phyloP scores from a whole-genome alignment of 148 eudicot species.

The Pharnaceum exiguum region DNA sequence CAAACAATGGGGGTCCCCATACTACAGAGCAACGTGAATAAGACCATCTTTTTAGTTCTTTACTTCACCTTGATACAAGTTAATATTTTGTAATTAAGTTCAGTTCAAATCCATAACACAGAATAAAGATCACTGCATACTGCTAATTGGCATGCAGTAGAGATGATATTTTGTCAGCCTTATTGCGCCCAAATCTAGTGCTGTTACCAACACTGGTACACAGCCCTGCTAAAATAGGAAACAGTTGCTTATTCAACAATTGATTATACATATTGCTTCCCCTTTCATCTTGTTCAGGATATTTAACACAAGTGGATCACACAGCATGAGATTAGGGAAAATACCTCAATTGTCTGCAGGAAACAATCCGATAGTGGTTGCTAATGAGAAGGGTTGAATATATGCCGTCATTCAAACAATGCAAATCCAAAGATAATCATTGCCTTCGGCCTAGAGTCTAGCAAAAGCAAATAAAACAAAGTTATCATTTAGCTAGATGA shows the following conservation, averaged over 20 bases:
- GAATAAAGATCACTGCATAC: no score
- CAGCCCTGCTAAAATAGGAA: background rate
- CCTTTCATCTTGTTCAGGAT: background rate
- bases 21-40: no score
- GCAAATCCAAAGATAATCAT: slow-evolving; percentile 8
- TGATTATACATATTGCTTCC: background rate
- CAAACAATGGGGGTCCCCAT: no score
- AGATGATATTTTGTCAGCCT: slow-evolving; percentile 8
- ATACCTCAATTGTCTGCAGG: slow-evolving; percentile 5
- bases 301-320: background rate
- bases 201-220: background rate
- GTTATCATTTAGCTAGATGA: slow-evolving; percentile 9
- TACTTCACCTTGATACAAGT: no score
- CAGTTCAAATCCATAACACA: no score
- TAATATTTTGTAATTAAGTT: no score
- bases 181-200: no score
- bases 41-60: no score
- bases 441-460: slow-evolving; percentile 13
- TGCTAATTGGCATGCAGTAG: slow-evolving; percentile 11
- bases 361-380: background rate
- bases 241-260: background rate
- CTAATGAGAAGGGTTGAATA: slow-evolving; percentile 1
- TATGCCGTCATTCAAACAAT: background rate
- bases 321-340: background rate
- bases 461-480: background rate